A percentile compares a stretch with the other conserved stretches of the same genome.
phyloP scores from a whole-genome alignment of 805 yeast species.

The Cyberlindnera saturnus region DNA sequence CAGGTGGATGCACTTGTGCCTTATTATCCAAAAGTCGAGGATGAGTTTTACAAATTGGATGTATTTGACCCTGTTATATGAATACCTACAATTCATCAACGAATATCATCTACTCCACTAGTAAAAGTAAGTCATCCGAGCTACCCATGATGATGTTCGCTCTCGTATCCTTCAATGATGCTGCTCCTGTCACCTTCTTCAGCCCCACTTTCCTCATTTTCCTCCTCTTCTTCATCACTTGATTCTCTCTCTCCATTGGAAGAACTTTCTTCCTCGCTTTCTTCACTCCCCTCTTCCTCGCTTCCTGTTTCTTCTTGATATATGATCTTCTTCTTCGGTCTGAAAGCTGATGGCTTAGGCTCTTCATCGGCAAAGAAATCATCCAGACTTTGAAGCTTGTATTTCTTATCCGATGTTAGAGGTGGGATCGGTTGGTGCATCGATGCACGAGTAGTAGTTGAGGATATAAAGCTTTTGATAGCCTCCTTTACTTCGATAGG shows the following conservation, averaged over 20 bases:
- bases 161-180: background rate
- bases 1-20: slow-evolving; percentile 75
- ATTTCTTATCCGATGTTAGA: slow-evolving; percentile 29
- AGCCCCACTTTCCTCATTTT: slow-evolving; percentile 4
- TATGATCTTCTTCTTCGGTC: slow-evolving; percentile 9
- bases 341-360: slow-evolving; percentile 4
- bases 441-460: slow-evolving; percentile 1
- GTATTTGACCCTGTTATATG: slow-evolving; percentile 19
- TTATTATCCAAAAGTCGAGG: slow-evolving; percentile 60
- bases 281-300: slow-evolving; percentile 29
- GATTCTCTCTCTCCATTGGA: slow-evolving; percentile 16
- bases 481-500: slow-evolving; percentile 36
- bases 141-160: background rate
- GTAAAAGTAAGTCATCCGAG: background rate
- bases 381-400: slow-evolving; percentile 72
- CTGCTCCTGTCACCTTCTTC: slow-evolving; percentile 3
- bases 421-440: slow-evolving; percentile 1
- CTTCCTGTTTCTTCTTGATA: slow-evolving; percentile 13
- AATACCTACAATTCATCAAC: background rate
- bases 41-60: slow-evolving; percentile 13
- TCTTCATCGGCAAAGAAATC: slow-evolving; percentile 67
- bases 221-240: slow-evolving; percentile 9
- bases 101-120: background rate
- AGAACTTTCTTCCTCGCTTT: slow-evolving; percentile 28
- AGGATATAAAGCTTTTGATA: slow-evolving; percentile 22